Conservation (phyloP, 768 basidiomycete species). For the Tulasnella sp. region DNA sequence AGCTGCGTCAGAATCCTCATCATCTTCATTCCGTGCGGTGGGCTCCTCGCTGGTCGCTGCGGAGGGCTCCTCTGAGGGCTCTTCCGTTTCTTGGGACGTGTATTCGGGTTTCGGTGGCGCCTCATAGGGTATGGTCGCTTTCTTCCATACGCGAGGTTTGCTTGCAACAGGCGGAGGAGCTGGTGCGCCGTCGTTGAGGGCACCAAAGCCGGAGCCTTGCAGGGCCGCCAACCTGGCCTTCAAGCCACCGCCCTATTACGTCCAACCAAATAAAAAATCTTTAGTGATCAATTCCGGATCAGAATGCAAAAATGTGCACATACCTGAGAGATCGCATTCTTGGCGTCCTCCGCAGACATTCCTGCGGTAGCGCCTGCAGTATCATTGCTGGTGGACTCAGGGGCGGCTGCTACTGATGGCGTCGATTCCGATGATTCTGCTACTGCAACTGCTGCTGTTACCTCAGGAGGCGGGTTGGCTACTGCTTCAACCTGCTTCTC, state of each 20-base stretch:
- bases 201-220: conserved; percentile 73
- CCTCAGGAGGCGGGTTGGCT: conserved; percentile 4
- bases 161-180: conserved; percentile 47
- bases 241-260: conserved; percentile 49
- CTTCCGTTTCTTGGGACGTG: background rate
- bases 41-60: background rate
- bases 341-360: conserved; percentile 14
- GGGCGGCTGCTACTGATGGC: background rate
- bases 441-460: background rate
- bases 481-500: conserved; percentile 16
- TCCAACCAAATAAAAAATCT: conserved; percentile 74
- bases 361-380: background rate
- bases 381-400: background rate
- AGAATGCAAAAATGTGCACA: too few relatives aligned
- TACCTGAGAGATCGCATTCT: conserved; percentile 2
- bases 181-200: conserved; percentile 30
- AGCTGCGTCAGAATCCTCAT: conserved; percentile 12
- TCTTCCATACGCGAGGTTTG: conserved; percentile 74
- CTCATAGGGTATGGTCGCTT: conserved; percentile 44
- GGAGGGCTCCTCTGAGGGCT: conserved; percentile 7
- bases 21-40: conserved; percentile 4
- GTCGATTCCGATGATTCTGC: background rate
- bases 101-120: conserved; percentile 27
- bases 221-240: conserved; percentile 94
- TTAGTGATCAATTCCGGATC: conserved; percentile 57